These are phyloP conservation scores for Curvularia sp. DNA, from an alignment of 2,329 filamentous ascomycete species.

Conservation along the genomic window DNA sequence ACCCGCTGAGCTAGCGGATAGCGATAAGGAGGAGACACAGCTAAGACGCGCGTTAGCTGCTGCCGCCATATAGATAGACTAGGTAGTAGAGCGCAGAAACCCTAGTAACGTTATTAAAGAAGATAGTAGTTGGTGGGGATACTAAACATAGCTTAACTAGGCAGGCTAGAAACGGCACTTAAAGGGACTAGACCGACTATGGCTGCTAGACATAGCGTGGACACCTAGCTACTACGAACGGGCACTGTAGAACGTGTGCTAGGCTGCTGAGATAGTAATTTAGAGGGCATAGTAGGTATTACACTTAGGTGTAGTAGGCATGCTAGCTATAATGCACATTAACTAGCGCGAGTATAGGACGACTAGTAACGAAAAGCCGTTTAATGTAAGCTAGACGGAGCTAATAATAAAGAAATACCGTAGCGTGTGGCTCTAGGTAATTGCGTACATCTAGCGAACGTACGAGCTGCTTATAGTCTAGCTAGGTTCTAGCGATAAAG, in stretches of 20 bases:
- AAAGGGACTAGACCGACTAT: too few species aligned
- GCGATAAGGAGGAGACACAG: not conserved
- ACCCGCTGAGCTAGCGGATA: not conserved
- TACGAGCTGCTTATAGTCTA: constrained; percentile 4
- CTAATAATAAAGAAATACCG: constrained; percentile 15
- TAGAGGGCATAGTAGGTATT: constrained; percentile 14
- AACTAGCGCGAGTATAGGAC: too few species aligned
- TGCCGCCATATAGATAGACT: not conserved
- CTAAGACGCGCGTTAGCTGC: too few species aligned
- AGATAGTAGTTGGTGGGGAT: not conserved
- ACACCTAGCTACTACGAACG: constrained; percentile 5
- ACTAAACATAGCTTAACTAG: not conserved
- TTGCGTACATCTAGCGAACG: not conserved
- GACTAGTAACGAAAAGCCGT: constrained; percentile 7
- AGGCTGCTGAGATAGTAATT: constrained; percentile 8
- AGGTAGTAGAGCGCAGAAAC: not conserved
- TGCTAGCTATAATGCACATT: too few species aligned
- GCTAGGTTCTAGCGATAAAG: not conserved
- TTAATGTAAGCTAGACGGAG: not conserved
- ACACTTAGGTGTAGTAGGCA: not conserved
- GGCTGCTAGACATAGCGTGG: constrained; percentile 5
- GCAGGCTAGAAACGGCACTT: not conserved
- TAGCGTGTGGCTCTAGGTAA: constrained; percentile 3
- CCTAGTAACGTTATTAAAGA: not conserved
- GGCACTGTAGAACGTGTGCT: constrained; percentile 10